Evolutionary conservation across 805 yeast genomes (phyloP), one percentile per base, ranked within the genome.

Genomic region (Candida orba): DNA sequence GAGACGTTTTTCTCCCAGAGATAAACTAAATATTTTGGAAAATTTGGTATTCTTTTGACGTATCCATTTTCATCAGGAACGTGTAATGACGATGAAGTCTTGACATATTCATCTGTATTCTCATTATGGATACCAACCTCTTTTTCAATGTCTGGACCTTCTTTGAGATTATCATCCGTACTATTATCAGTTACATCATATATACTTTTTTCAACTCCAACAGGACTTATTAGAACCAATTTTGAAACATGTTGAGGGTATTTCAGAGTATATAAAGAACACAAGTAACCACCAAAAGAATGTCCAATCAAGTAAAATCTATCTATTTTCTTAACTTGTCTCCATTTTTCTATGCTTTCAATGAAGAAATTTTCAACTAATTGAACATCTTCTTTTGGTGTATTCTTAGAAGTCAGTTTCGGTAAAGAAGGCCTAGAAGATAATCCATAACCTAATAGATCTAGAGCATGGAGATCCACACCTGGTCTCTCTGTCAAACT

Each of bases 241-340:
- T 73, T 71, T 9, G 66, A 59, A 7, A 83, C 68, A 22, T 69
- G 64, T 2, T 69, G 57, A 0, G 86, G 84, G 50, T 78, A 71
- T 48, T 65, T 75, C 40, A 79, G 51, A 3, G 84, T 69, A 58
- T 79, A 83, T 0, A 79, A 67, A 13, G 76, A 68, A 6, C 82
- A 72, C 65, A 84, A 65, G 52, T 82, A 80, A 0, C 86, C 89
- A 20, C 90, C 90, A 35, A 76, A 69, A 1, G 89, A 81, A 58
- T 83, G 90, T 3, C 87, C 88, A 34, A 83, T 58, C 22, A 83
- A 62, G 45, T 69, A 74, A 37, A 83, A 79, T 40, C 70, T 65
- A 4, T 70, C 70, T n/a, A 82, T 65, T 0, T 67, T 64, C 20
- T 68, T 62, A 6, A 57, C 53, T 7, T 48, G 43, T 49, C 89